phyloP scores from a whole-genome alignment of 2,329 filamentous ascomycete species.

The Ophiostoma australiae region DNA sequence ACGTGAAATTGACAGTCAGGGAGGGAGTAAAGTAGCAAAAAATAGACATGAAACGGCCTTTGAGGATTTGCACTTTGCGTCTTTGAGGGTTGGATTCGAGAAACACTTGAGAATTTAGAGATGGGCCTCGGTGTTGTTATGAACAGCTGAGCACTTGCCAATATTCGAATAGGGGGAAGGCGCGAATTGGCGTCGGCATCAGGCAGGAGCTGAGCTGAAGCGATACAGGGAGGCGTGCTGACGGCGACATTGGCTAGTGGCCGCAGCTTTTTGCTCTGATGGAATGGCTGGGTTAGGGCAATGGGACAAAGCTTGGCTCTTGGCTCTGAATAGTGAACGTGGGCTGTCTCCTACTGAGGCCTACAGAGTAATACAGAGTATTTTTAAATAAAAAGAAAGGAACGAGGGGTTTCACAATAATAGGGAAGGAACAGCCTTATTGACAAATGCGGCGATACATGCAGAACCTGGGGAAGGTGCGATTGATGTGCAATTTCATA shows the following conservation, averaged over 20 bases:
- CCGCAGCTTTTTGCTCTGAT: neutral
- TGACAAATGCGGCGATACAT: neutral
- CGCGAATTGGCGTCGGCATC: slow-evolving; percentile 15
- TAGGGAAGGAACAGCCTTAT: neutral
- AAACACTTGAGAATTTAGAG: neutral
- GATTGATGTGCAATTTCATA: neutral
- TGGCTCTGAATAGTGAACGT: neutral
- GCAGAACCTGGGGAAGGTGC: neutral
- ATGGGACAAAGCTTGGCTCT: neutral
- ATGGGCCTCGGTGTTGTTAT: neutral
- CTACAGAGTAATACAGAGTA: neutral
- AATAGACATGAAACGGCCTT: slow-evolving; percentile 4
- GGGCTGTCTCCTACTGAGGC: no score
- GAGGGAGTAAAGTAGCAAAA: neutral
- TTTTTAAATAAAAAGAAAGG: neutral
- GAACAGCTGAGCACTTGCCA: slow-evolving; percentile 2
- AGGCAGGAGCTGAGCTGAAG: slow-evolving; percentile 9
- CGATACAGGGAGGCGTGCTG: slow-evolving; percentile 13
- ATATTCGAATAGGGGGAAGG: slow-evolving; percentile 19
- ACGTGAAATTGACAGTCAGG: neutral
- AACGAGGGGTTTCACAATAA: neutral
- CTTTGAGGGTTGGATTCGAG: neutral
- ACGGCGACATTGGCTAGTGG: neutral
- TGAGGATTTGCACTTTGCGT: neutral
- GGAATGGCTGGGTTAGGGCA: neutral